Base-by-base conservation (phyloP, 106 monocot genomes). In the Dactylorhiza incarnata region DNA sequence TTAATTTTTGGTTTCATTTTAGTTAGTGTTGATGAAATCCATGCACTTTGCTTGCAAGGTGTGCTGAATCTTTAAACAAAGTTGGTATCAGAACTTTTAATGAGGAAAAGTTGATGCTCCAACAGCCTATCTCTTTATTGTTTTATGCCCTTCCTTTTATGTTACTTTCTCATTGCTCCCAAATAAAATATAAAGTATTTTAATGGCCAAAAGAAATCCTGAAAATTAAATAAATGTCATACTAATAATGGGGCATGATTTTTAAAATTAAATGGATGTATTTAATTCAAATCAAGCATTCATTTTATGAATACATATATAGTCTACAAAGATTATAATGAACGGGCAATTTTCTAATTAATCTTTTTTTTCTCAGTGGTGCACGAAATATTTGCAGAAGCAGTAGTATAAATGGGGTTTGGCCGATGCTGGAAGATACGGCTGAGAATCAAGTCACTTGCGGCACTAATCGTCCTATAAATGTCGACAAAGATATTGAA, bases 391-490 rank as follows among this genome's bases (percentile, higher is more conserved):
- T 61, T 16, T 49, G 51, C 6, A 86, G 75, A 50, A 83, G 80
- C 74, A 81, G 77, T 61, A 81, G 12, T 69, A 81, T 16, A 62
- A 75, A 12, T 77, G 80, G 71, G 77, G 82, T 44, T 25, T 67
- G 76, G 83, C 49, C 80, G 45, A 44, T 75, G n/a, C 15, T n/a
- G 46, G 68, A 80, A 70, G 62, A 58, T 66, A 37, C 69, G 54
- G 74, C n/a, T 2, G 67, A 63, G 43, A 77, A 76, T 63, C 82
- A 80, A 19, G 80, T 83, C 26, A 71, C 55, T 63, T 86, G 79
- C 69, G 74, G 76, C 59, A 52, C 75, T 54, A 55, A 85, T 73
- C 78, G 78, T 19, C 70, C 78, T 20, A 52, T 49, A 44, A 89
- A 80, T 59, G 75, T 81, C 6, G 80, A 86, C 14, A 56, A 46